Conservation (phyloP, 2,329 filamentous ascomycete species). For the Fusarium sororula region DNA sequence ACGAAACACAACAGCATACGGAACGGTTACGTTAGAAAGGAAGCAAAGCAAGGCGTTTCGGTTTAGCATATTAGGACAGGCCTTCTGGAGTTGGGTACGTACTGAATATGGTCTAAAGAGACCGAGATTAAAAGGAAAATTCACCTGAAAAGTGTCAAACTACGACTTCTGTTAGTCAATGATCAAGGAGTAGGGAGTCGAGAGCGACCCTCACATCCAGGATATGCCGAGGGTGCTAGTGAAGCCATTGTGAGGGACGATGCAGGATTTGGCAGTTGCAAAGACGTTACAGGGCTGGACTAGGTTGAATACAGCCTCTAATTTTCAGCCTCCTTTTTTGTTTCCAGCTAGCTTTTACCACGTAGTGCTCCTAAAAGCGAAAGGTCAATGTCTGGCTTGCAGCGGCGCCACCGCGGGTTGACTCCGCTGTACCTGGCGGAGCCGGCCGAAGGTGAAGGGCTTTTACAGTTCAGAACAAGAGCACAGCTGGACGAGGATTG, state of each 20-base stretch:
- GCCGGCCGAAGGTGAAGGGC: slow-evolving; percentile 28
- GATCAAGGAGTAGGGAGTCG: background rate
- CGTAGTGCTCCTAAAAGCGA: slow-evolving; percentile 4
- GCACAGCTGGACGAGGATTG: background rate
- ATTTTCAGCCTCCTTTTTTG: slow-evolving; percentile 10
- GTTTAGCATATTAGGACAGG: slow-evolving; percentile 18
- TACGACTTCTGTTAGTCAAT: background rate
- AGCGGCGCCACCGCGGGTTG: slow-evolving; percentile 17
- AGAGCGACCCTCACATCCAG: slow-evolving; percentile 9
- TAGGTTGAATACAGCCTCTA: slow-evolving; percentile 6
- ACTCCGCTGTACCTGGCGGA: slow-evolving; percentile 33
- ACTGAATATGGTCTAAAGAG: background rate
- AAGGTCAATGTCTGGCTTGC: background rate
- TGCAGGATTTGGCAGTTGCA: background rate
- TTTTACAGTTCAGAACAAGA: background rate
- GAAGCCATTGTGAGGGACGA: background rate
- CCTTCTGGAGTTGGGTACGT: background rate
- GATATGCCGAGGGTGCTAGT: slow-evolving; percentile 1
- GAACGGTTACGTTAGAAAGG: slow-evolving; percentile 26
- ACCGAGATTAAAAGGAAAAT: background rate
- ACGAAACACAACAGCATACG: slow-evolving; percentile 27
- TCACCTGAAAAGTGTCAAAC: background rate
- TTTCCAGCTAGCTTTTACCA: background rate
- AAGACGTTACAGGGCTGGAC: slow-evolving; percentile 21
- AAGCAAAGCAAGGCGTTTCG: slow-evolving; percentile 30